Conservation (phyloP, 495 filamentous ascomycete species). For the Glonium stellatum region DNA sequence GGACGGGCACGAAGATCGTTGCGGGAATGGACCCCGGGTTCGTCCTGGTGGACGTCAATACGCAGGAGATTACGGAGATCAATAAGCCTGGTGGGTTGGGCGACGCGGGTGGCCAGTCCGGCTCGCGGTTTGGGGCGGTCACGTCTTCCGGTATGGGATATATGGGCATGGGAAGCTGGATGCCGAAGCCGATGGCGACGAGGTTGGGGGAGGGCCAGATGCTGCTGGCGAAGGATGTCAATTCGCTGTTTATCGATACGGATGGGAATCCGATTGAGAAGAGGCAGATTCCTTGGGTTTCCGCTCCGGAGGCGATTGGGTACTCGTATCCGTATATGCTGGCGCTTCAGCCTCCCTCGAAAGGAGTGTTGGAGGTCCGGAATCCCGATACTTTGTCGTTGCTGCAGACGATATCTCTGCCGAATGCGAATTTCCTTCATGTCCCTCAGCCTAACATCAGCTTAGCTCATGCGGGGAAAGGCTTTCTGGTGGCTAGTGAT, state of each 20-base stretch:
- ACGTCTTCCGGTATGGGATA: conserved; percentile 81
- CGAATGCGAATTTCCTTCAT: conserved; percentile 73
- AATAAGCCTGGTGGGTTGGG: conserved; percentile 69
- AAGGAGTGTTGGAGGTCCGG: conserved; percentile 80
- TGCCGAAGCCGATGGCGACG: conserved; percentile 82
- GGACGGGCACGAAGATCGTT: conserved; percentile 72
- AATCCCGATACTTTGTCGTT: conserved; percentile 88
- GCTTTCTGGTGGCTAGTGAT: conserved; percentile 84
- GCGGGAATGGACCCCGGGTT: conserved; percentile 84
- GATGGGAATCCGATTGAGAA: conserved; percentile 76
- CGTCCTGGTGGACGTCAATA: conserved; percentile 80
- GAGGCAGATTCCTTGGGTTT: conserved; percentile 82
- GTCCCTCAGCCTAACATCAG: conserved; percentile 93
- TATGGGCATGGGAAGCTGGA: conserved; percentile 84
- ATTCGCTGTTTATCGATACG: conserved; percentile 82
- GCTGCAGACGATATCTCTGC: conserved; percentile 75
- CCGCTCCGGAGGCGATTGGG: conserved; percentile 80
- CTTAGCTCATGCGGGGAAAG: conserved; percentile 87
- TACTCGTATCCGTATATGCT: conserved; percentile 95
- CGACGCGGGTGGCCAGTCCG: conserved; percentile 56
- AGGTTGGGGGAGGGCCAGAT: conserved; percentile 75
- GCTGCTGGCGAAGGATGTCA: conserved; percentile 88
- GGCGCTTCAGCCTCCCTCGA: conserved; percentile 72
- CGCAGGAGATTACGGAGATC: conserved; percentile 61
- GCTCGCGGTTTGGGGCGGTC: conserved; percentile 58